phyloP scores from a whole-genome alignment of 2,329 filamentous ascomycete species.

The Neophaeococcomyces aloes region DNA sequence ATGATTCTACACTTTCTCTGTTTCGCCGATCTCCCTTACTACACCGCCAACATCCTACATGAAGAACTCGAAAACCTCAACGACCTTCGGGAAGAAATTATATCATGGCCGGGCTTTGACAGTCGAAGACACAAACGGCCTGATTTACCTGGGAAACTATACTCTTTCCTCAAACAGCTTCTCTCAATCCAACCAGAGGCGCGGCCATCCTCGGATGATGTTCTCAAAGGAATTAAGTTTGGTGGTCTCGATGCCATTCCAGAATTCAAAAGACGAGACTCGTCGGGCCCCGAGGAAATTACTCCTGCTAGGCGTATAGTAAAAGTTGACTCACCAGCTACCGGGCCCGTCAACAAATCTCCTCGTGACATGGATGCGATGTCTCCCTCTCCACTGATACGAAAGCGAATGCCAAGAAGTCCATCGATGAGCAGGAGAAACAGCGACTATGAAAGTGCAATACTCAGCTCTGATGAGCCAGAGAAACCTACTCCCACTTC shows the following conservation, averaged over 20 bases:
- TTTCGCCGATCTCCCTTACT: slow-evolving; percentile 79
- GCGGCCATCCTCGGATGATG: slow-evolving; percentile 75
- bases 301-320: slow-evolving; percentile 17
- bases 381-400: slow-evolving; percentile 3
- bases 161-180: slow-evolving; percentile 69
- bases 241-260: slow-evolving; percentile 32
- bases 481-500: not conserved
- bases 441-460: not conserved
- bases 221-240: slow-evolving; percentile 64
- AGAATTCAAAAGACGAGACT: slow-evolving; percentile 7
- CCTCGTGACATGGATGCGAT: slow-evolving; percentile 1
- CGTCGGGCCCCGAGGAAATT: slow-evolving; percentile 13
- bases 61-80: slow-evolving; percentile 91
- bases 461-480: slow-evolving; percentile 3
- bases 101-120: slow-evolving; percentile 75
- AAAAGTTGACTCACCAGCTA: slow-evolving; percentile 16
- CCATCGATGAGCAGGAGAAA: not conserved
- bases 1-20: slow-evolving; percentile 99
- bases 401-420: slow-evolving; percentile 4
- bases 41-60: slow-evolving; percentile 68
- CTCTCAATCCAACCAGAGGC: slow-evolving; percentile 66
- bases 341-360: not conserved
- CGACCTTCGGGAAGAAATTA: slow-evolving; percentile 72
- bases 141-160: slow-evolving; percentile 77
- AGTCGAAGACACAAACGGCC: slow-evolving; percentile 63